Conservation (phyloP, 1,284 basidiomycete species). For the Lentinus polychrous region DNA sequence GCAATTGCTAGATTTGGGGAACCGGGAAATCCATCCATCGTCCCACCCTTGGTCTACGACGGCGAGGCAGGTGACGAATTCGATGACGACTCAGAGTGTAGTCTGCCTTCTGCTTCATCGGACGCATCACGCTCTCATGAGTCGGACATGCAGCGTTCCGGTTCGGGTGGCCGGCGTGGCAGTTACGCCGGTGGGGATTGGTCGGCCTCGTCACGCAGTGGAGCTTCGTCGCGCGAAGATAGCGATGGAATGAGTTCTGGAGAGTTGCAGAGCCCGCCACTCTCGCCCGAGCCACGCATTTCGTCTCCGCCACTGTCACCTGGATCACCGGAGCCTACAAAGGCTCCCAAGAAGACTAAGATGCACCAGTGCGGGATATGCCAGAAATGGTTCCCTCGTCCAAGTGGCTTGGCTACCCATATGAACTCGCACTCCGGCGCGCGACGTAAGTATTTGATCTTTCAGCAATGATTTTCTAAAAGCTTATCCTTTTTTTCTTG, state of each 20-base stretch:
- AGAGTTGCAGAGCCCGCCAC: constrained; percentile 11
- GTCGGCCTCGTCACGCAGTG: not conserved
- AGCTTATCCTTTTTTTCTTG: not conserved
- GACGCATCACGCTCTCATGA: constrained; percentile 18
- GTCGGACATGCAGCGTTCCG: constrained; percentile 4
- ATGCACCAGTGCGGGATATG: constrained; percentile 51
- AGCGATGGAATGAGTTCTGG: not conserved
- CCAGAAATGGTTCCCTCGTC: constrained; percentile 53
- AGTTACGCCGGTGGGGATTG: not conserved
- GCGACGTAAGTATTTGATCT: constrained; percentile 40
- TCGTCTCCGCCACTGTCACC: constrained; percentile 10
- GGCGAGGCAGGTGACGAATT: constrained; percentile 21
- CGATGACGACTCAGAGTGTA: constrained; percentile 26
- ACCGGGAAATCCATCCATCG: constrained; percentile 25
- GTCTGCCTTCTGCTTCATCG: constrained; percentile 23
- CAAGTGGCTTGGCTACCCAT: constrained; percentile 63
- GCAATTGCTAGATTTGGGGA: constrained; percentile 14
- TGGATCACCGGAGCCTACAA: constrained; percentile 17
- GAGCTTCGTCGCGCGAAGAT: not conserved
- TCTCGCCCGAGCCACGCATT: constrained; percentile 10
- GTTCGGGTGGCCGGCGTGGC: not conserved
- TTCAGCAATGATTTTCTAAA: not conserved
- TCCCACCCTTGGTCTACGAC: constrained; percentile 26
- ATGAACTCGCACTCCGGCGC: constrained; percentile 67
- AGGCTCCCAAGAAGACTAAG: constrained; percentile 35